Evolutionary conservation across 139 green algal species (phyloP), one percentile per base, ranked within the genome.

Genomic region (Pleodorina starrii): DNA sequence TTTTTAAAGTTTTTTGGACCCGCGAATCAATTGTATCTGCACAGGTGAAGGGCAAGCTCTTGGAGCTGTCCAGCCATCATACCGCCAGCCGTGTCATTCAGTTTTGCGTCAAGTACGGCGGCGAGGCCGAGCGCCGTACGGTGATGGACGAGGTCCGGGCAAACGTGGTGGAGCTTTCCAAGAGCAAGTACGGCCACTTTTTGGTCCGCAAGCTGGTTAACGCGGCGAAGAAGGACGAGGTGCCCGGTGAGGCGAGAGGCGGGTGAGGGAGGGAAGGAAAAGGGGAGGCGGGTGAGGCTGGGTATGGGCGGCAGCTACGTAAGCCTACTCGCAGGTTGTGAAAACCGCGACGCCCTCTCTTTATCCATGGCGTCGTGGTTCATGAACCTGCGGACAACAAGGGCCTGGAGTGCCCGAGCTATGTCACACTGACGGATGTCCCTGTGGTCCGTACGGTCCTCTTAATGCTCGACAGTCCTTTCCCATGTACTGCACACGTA

Each of bases 11-110:
- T n/a, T n/a, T n/a, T n/a, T n/a, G n/a, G n/a, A n/a, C n/a, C n/a
- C n/a, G n/a, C n/a, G n/a, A n/a, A n/a, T n/a, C n/a, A n/a, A 9
- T 66, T 5, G 9, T 25, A 66, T 32, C 54, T 66, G 21, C 3
- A 76, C 16, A 96, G 93, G 85, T 95, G 1, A 51, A 92, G 21
- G 96, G 93, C 60, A 93, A 93, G 32, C 72, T 97, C 12, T 50
- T 93, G 29, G 94, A 97, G 79, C 89, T 98, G 66, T 94, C 95
- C 2, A 89, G 75, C 32, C 95, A 97, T 50, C 97, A 97, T 91
- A 96, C 93, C 17, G 95, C 96, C 2, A 97, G 94, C 0, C 93
- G 96, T 38, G 90, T 99, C 21, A 93, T 99, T n/a, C 97, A 99
- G 91, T 94, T 96, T 46, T 97, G 94, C 68, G 81, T 95, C 76